phyloP scores from a whole-genome alignment of 164 flowering plant genomes.

The Cinnamomum chago region DNA sequence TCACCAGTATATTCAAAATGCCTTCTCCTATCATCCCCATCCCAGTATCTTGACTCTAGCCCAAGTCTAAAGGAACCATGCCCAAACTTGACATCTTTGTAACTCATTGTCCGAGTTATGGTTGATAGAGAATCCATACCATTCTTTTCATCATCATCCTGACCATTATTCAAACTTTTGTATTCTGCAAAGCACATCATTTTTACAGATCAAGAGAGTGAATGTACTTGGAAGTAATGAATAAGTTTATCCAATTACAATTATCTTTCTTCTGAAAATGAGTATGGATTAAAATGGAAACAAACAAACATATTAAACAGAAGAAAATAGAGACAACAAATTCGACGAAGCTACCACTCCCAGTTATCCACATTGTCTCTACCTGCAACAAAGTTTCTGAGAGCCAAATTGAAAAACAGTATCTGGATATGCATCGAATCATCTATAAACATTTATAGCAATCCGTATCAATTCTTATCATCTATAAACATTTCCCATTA shows the following conservation, averaged over 20 bases:
- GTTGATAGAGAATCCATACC: slow-evolving; percentile 63
- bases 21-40: slow-evolving; percentile 91
- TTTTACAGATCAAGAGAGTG: neutral
- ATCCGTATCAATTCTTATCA: no score
- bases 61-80: slow-evolving; percentile 59
- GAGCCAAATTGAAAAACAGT: neutral
- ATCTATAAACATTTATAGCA: neutral
- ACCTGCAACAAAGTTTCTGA: no score
- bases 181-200: slow-evolving; percentile 39
- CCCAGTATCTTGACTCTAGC: slow-evolving; percentile 94
- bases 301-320: no score
- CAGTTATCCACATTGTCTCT: neutral
- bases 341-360: neutral
- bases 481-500: neutral
- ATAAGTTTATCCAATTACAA: neutral
- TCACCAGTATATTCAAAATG: slow-evolving; percentile 82
- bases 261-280: neutral
- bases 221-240: neutral
- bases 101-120: slow-evolving; percentile 42
- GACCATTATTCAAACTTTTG: slow-evolving; percentile 22
- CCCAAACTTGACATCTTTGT: slow-evolving; percentile 67
- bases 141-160: slow-evolving; percentile 41
- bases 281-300: neutral
- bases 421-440: neutral
- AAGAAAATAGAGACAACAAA: no score